Evolutionary conservation across 2,329 filamentous ascomycete genomes (phyloP), one percentile per base, ranked within the genome.

Genomic region (Macrophomina phaseolina): DNA sequence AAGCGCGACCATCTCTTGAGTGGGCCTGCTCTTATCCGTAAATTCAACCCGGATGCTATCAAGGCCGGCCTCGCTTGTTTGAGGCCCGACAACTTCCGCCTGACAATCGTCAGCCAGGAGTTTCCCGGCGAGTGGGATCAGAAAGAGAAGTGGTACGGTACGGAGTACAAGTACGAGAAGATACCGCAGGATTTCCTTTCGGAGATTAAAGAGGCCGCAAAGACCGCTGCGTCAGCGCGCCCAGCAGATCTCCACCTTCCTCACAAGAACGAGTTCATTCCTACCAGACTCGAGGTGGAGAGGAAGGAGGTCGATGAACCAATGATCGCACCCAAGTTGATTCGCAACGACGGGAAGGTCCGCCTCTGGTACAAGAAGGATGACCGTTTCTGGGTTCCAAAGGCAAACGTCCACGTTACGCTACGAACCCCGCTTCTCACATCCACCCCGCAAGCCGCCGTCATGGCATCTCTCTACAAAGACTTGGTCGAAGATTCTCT

Each of bases 281-380:
- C 95, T 2, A 95, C 89, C 18, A 91, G 95, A 70, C 86, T 99
- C 3, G 93, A 97, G 63, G 95, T 99, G 1, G 93, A 97, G 78
- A 97, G 95, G 84, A 97, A 93, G 79, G 92, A 97, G 42, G 86
- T 95, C n/a, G 84, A 88, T 32, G 87, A 91, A 71, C 91, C 93
- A 1, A 83, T 89, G 0, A 85, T 91, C 65, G 84, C 88, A 0
- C 95, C 95, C 0, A 90, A 89, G 68, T 84, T 99, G 30, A 90
- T 99, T 69, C 89, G 94, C 71, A 93, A 97, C 72, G 94, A 97
- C 71, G 85, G 89, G 5, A 82, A 89, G 40, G 89, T 92, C 0
- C 89, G 94, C 36, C 90, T 92, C 2, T 99, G 95, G 95, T 97
- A 90, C 84, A 99, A 99, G 83, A 98, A 98, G 80, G 95, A 99